These are phyloP conservation scores for Trichoderma pleuroti DNA, from an alignment of 2,329 filamentous ascomycete species.

Conservation along the genomic window DNA sequence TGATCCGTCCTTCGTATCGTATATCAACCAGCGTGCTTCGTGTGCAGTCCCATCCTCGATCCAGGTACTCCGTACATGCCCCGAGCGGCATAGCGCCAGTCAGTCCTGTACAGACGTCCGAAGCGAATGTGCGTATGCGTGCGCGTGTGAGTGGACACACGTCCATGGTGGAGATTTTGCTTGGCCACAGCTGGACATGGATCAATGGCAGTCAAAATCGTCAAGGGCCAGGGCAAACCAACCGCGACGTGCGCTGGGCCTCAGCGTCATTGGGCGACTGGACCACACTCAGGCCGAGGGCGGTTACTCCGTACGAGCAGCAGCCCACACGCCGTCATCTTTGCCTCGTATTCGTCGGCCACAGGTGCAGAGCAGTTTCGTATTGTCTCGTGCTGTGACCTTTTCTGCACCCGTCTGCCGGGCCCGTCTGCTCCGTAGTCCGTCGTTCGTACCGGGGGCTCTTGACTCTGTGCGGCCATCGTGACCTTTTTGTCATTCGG, in stretches of 20 bases:
- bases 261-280: constrained; percentile 12
- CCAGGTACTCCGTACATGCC: not conserved
- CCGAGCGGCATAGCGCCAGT: constrained; percentile 12
- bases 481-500: not conserved
- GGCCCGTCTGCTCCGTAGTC: not conserved
- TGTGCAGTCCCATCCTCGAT: not conserved
- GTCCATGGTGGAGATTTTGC: constrained; percentile 1
- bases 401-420: not conserved
- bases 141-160: constrained; percentile 16
- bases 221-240: not conserved
- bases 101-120: not conserved
- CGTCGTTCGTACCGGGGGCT: not conserved
- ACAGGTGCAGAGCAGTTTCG: constrained; percentile 10
- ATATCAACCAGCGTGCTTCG: not conserved
- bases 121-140: constrained; percentile 5
- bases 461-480: not conserved
- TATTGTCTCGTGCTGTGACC: constrained; percentile 8
- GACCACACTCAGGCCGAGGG: constrained; percentile 5
- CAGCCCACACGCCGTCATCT: constrained; percentile 13
- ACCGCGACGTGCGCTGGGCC: not conserved
- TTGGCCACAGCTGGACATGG: constrained; percentile 2
- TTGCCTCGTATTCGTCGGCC: constrained; percentile 15
- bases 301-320: constrained; percentile 17
- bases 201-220: not conserved
- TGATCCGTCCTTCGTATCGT: constrained; percentile 12